These are phyloP conservation scores for Hanseniaspora thailandica DNA, from an alignment of 805 yeast genomes.

Conservation along the genomic window DNA sequence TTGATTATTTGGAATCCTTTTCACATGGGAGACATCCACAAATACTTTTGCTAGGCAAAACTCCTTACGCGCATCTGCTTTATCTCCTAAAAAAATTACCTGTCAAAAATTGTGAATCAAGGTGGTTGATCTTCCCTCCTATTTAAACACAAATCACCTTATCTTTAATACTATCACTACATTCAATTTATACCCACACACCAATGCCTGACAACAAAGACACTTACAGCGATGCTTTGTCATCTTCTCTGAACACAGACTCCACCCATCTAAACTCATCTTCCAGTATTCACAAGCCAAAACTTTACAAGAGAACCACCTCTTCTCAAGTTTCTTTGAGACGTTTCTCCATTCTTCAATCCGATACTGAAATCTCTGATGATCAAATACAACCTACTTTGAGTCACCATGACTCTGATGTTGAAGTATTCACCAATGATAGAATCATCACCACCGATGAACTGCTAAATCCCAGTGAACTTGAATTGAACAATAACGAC, in stretches of 20 bases:
- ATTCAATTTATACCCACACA: background rate
- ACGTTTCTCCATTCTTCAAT: conserved; percentile 20
- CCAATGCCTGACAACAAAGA: background rate
- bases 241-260: background rate
- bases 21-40: background rate
- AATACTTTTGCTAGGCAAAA: background rate
- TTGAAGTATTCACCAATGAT: conserved; percentile 23
- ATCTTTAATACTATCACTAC: too few species aligned
- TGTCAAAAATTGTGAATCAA: background rate
- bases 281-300: conserved; percentile 7
- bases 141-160: too few species aligned
- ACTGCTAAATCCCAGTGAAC: background rate
- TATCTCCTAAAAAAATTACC: too few species aligned
- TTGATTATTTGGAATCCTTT: background rate
- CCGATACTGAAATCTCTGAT: conserved; percentile 31
- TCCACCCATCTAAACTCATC: background rate
- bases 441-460: conserved; percentile 16
- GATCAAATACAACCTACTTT: conserved; percentile 26
- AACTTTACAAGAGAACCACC: conserved; percentile 9
- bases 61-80: background rate
- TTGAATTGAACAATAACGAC: background rate
- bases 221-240: background rate
- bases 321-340: conserved; percentile 14
- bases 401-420: conserved; percentile 26
- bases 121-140: too few species aligned